Evolutionary conservation across 2,329 filamentous ascomycete species (phyloP), one percentile per base, ranked within the genome.

Genomic region (Tolypocladium album): DNA sequence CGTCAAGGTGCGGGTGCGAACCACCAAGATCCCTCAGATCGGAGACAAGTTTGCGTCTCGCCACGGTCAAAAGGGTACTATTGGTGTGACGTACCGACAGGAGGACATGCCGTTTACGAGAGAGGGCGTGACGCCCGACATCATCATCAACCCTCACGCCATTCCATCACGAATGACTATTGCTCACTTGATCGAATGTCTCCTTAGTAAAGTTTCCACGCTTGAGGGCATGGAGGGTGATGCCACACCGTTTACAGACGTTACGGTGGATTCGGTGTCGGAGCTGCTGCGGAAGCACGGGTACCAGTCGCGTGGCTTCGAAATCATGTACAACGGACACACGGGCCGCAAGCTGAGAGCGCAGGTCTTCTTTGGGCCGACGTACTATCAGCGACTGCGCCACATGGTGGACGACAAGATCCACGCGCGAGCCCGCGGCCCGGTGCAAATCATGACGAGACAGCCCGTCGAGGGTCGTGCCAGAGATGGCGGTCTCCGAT

Each of bases 321-420:
- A 99, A 74, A 86, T 97, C 72, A 93, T 99, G 91, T 99, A 97
- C 79, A 96, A 99, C 71, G 94, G 95, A 4, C 92, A 99, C 76
- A 99, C 94, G 5, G 94, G 94, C 58, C 87, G 87, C 67, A 99
- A 99, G 81, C 80, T 97, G 65, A 88, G 91, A 53, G 90, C 92
- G 0, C 94, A 99, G 74, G 88, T 97, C 59, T 99, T 99, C 85
- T 85, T 99, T 61, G 94, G 94, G 11, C 94, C 94, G 0, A 99
- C 94, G 1, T 99, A 99, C 79, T 99, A 99, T 78, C 94, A 99
- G 77, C 92, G 95, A 75, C 84, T 99, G 62, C 88, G 94, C 65
- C 95, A 99, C 78, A 99, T 99, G 95, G 95, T 99, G 67, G 94
- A 99, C 74, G 94, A 99, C 82, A 99, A 99, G 84, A 99, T 99